phyloP scores from a whole-genome alignment of 306 rosid species.

The Vigna hirtella region DNA sequence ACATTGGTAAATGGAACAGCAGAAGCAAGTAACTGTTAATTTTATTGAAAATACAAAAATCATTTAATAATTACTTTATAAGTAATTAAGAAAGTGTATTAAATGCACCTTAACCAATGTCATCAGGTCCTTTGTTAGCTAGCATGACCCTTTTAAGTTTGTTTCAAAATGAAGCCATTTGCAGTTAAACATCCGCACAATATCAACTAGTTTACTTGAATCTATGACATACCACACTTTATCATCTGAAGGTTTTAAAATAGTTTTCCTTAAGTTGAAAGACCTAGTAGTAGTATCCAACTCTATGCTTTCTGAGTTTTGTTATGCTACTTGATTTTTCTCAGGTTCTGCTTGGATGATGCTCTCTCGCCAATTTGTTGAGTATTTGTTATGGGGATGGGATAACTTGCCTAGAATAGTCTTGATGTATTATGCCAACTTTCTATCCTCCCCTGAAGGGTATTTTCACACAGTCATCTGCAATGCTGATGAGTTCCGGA shows the following conservation, averaged over 20 bases:
- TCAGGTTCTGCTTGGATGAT: constrained; percentile 71
- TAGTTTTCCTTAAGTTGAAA: background rate
- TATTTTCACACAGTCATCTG: constrained; percentile 67
- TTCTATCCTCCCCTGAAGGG: constrained; percentile 66
- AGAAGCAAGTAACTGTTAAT: background rate
- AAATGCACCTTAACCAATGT: background rate
- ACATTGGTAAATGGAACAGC: background rate
- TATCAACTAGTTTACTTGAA: constrained; percentile 8
- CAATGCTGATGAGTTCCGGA: constrained; percentile 61
- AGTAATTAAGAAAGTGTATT: background rate
- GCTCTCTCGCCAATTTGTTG: constrained; percentile 61
- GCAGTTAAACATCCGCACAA: background rate
- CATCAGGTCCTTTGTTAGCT: background rate
- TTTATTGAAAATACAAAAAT: background rate
- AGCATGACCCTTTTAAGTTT: background rate
- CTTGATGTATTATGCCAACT: constrained; percentile 63
- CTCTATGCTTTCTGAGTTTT: constrained; percentile 22
- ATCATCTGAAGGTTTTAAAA: background rate
- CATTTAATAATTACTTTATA: background rate
- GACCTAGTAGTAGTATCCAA: constrained; percentile 9
- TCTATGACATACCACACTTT: constrained; percentile 17
- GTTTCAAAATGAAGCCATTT: constrained; percentile 12
- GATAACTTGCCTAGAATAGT: constrained; percentile 65
- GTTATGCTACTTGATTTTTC: constrained; percentile 34
- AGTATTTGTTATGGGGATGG: constrained; percentile 64